phyloP scores from a whole-genome alignment of 768 basidiomycete species.

The Rhodocollybia butyracea region DNA sequence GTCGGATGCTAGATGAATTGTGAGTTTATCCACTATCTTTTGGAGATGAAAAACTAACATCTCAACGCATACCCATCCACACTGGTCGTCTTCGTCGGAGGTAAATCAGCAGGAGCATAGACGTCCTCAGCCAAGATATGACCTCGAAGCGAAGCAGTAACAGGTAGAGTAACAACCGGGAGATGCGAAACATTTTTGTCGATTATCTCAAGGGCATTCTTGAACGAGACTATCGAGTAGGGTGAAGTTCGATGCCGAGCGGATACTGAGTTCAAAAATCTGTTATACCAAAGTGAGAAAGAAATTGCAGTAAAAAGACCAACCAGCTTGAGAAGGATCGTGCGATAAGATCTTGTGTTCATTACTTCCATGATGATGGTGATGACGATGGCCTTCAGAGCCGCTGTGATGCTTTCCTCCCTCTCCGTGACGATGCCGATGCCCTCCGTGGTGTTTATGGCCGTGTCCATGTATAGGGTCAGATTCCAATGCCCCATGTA shows the following conservation, averaged over 20 bases:
- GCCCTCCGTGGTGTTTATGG: constrained; percentile 22
- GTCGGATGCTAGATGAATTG: constrained; percentile 48
- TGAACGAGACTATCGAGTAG: constrained; percentile 65
- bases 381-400: constrained; percentile 25
- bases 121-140: constrained; percentile 77
- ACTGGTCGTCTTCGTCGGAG: constrained; percentile 65
- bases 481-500: constrained; percentile 32
- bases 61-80: constrained; percentile 87
- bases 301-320: too few relatives aligned
- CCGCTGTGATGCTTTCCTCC: constrained; percentile 19
- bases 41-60: constrained; percentile 38
- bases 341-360: constrained; percentile 63
- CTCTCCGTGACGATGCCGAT: constrained; percentile 34
- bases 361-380: constrained; percentile 42
- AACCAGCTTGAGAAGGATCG: constrained; percentile 68
- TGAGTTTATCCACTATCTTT: background rate
- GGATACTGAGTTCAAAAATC: constrained; percentile 43
- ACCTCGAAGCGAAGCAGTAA: constrained; percentile 43
- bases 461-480: constrained; percentile 17
- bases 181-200: constrained; percentile 45
- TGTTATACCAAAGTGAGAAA: background rate
- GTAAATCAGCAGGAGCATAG: constrained; percentile 60
- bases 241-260: constrained; percentile 75
- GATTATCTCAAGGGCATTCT: constrained; percentile 61
- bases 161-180: constrained; percentile 34